phyloP scores from a whole-genome alignment of 1,139 yeast genomes.

The Pichia sp. region DNA sequence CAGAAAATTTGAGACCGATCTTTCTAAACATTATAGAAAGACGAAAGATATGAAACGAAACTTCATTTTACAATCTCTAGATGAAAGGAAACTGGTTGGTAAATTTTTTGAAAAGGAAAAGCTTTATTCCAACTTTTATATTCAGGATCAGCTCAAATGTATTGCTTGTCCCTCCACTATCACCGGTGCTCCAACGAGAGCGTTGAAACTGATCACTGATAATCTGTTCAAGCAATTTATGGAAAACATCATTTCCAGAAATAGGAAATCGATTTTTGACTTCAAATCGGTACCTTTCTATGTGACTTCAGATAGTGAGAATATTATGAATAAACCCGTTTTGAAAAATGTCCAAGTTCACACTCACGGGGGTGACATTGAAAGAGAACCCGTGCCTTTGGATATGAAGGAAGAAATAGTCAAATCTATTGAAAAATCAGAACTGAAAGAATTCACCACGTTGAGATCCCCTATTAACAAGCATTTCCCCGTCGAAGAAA shows the following conservation, averaged over 20 bases:
- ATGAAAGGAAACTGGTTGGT: slow-evolving; percentile 36
- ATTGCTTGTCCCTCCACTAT: slow-evolving; percentile 51
- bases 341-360: slow-evolving; percentile 14
- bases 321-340: slow-evolving; percentile 4
- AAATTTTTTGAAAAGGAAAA: slow-evolving; percentile 34
- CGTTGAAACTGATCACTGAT: slow-evolving; percentile 20
- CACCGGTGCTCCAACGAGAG: slow-evolving; percentile 23
- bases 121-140: slow-evolving; percentile 26
- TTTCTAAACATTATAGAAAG: slow-evolving; percentile 23
- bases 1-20: slow-evolving; percentile 37
- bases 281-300: slow-evolving; percentile 32
- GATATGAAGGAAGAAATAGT: slow-evolving; percentile 13
- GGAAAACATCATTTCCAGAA: slow-evolving; percentile 31
- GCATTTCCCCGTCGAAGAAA: slow-evolving; percentile 28
- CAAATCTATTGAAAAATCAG: slow-evolving; percentile 10
- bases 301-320: slow-evolving; percentile 22
- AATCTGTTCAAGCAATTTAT: slow-evolving; percentile 28
- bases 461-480: slow-evolving; percentile 13
- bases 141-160: slow-evolving; percentile 48
- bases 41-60: slow-evolving; percentile 13
- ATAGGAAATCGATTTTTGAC: slow-evolving; percentile 37
- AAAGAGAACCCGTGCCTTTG: slow-evolving; percentile 23
- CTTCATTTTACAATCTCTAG: slow-evolving; percentile 34
- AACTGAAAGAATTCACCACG: slow-evolving; percentile 11
- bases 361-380: slow-evolving; percentile 13